Base-by-base conservation (phyloP, 2,329 filamentous ascomycete genomes). In the Xylariaceae sp. region DNA sequence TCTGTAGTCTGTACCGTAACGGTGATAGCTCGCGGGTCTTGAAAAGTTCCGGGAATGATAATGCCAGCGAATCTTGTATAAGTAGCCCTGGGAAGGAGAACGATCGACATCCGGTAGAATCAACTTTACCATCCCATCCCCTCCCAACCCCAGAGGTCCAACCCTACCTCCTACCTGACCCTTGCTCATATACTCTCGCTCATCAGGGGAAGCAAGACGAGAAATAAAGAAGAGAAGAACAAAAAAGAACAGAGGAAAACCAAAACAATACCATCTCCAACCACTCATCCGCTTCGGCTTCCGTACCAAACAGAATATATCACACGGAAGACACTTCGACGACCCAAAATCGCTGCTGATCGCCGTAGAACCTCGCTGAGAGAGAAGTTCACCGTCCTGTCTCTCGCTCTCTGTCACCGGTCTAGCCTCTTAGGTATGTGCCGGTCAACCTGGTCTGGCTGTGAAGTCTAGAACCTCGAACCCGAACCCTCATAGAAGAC, bases 81-180 rank as follows among this genome's bases (percentile, higher is more conserved):
- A 18, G 37, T 48, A 17, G 9, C 47, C 55, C 61, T 60, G 23
- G 52, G 58, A 59, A 53, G 52, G 60, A 57, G 47, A 61, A 57
- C 57, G 63, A 65, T 65, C 61, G 61, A 57, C 63, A 60, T 56
- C 45, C 41, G 55, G 57, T 58, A 35, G 5, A 30, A 34, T 60
- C 53, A 63, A 63, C 61, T 57, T 58, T 37, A 39, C 54, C 49
- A 18, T 60, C 44, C 53, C 51, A 53, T 54, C 49, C 37, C 37
- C 37, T 13, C 37, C 11, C 37, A 41, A 41, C 23, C 23, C 23
- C 23, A 30, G 23, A 30, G 23, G 23, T 30, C 23, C 23, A 30
- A 30, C 23, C 23, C 23, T 30, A 30, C 23, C 23, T 30, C 23
- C 23, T 30, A 30, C 23, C 23, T 30, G 44, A 18, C 56, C 56